Base-by-base conservation (phyloP, 2,329 filamentous ascomycete genomes). In the Epichloe hybrida region DNA sequence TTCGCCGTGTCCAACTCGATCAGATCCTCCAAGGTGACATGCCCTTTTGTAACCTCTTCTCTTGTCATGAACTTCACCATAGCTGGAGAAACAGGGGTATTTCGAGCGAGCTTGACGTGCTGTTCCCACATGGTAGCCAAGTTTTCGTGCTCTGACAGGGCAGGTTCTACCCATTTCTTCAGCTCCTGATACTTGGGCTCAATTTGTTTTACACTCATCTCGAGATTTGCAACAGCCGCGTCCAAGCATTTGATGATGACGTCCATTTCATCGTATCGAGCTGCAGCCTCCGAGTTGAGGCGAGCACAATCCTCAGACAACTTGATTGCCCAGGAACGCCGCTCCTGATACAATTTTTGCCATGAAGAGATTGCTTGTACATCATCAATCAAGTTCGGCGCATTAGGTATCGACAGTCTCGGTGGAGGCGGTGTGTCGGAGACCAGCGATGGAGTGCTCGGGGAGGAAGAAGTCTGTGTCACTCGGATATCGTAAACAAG, bases 401-500 rank as follows among this genome's bases (percentile, higher is more conserved):
- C 81, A 52, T 74, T 72, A 55, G 83, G 79, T 42, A 78, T 67
- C 50, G 74, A 72, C 73, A 68, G 84, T 57, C 70, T 75, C 53
- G 71, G 73, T 37, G 76, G 79, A 36, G 72, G 61, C 44, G 76
- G 71, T 54, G 72, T 59, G 51, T 80, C 74, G 59, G 69, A 68
- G 54, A 73, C 64, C 50, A 73, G 64, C 17, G 68, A 67, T 17
- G 71, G 66, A 6, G 71, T 61, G 45, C 68, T 64, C 38, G 67
- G 68, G 7, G 74, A 60, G 48, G 76, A 72, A 46, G 75, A 69
- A 48, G 79, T 67, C 56, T 83, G 76, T 56, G 84, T 81, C 59
- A 84, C 80, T 58, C 83, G 81, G 55, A 89, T 85, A 67, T 96
- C 89, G 68, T 95, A 98, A 49, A 97, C 80, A 64, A 86, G 97